Evolutionary conservation across 257 asterid species (phyloP).

Genomic region (Plantago elongata): DNA sequence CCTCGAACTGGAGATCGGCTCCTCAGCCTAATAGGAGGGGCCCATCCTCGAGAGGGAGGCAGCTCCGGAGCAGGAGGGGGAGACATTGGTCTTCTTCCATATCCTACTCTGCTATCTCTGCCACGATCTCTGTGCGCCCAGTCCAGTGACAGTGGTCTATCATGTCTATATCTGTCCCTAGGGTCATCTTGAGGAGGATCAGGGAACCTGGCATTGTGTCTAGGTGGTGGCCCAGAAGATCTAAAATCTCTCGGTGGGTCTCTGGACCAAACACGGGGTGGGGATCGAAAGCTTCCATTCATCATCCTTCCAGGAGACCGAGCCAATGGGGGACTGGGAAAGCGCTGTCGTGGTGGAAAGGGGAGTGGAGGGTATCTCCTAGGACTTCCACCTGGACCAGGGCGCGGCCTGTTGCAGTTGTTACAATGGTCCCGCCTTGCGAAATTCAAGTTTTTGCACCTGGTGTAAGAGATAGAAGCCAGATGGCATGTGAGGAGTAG

Average conservation of each 20-base stretch:
- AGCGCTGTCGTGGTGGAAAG: slow-evolving; percentile 41
- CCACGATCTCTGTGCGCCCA: slow-evolving; percentile 63
- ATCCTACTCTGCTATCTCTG: slow-evolving; percentile 57
- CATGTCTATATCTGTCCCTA: slow-evolving; percentile 53
- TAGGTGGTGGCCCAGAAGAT: slow-evolving; percentile 46
- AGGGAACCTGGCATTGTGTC: slow-evolving; percentile 56
- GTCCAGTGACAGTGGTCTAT: slow-evolving; percentile 44
- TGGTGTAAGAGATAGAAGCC: slow-evolving; percentile 20
- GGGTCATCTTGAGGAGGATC: slow-evolving; percentile 49
- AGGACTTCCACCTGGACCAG: slow-evolving; percentile 25
- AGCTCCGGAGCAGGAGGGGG: slow-evolving; percentile 42
- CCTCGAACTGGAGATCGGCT: slow-evolving; percentile 72
- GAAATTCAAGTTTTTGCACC: slow-evolving; percentile 85
- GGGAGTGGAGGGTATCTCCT: slow-evolving; percentile 53
- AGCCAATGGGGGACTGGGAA: slow-evolving; percentile 39
- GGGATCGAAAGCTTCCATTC: slow-evolving; percentile 59
- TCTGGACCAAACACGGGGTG: slow-evolving; percentile 77
- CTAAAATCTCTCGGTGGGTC: slow-evolving; percentile 60
- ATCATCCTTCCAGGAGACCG: slow-evolving; percentile 54
- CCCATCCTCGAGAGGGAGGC: slow-evolving; percentile 57
- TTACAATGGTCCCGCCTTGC: slow-evolving; percentile 86
- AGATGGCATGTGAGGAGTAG: not conserved
- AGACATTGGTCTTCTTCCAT: slow-evolving; percentile 46
- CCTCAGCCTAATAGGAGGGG: slow-evolving; percentile 53
- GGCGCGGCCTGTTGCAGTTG: slow-evolving; percentile 80